A percentile compares a stretch with the other conserved stretches of the same genome.
Evolutionary conservation across 2,329 filamentous ascomycete species (phyloP).

Genomic region (Scedosporium apiospermum): DNA sequence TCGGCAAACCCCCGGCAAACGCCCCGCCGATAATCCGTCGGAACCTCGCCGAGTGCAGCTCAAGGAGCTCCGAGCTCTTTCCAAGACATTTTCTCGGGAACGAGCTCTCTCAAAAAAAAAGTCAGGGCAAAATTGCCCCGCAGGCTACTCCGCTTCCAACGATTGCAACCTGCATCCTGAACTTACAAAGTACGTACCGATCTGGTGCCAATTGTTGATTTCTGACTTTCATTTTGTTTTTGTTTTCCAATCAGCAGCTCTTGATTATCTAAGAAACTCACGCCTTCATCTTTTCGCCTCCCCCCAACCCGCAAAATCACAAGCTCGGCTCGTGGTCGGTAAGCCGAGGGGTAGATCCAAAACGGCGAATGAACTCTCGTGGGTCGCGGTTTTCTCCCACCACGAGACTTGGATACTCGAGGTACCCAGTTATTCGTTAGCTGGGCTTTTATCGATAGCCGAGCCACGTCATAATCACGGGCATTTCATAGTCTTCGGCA

Average conservation of each 20-base stretch:
- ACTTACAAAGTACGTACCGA: too few species aligned
- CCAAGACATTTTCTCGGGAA: too few species aligned
- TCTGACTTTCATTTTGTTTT: too few species aligned
- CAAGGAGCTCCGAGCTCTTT: too few species aligned
- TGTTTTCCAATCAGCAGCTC: neutral
- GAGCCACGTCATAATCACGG: neutral
- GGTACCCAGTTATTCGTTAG: neutral
- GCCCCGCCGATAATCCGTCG: neutral
- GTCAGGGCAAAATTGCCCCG: too few species aligned
- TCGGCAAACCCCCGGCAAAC: conserved; percentile 9
- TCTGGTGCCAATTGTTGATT: too few species aligned
- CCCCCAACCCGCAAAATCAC: conserved; percentile 43
- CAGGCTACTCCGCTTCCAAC: too few species aligned
- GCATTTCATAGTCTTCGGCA: neutral
- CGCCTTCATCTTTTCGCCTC: conserved; percentile 1
- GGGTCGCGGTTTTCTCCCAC: too few species aligned
- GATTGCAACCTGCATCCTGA: too few species aligned
- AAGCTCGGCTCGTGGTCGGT: conserved; percentile 46
- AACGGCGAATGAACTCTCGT: neutral
- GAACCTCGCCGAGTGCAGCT: neutral
- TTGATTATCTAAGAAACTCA: neutral
- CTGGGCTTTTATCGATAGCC: neutral
- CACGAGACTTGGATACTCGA: too few species aligned
- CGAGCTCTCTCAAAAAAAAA: too few species aligned
- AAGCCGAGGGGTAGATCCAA: conserved; percentile 18